These are phyloP conservation scores for Cardamine resedifolia DNA, from an alignment of 345 rosid genomes.

Conservation along the genomic window DNA sequence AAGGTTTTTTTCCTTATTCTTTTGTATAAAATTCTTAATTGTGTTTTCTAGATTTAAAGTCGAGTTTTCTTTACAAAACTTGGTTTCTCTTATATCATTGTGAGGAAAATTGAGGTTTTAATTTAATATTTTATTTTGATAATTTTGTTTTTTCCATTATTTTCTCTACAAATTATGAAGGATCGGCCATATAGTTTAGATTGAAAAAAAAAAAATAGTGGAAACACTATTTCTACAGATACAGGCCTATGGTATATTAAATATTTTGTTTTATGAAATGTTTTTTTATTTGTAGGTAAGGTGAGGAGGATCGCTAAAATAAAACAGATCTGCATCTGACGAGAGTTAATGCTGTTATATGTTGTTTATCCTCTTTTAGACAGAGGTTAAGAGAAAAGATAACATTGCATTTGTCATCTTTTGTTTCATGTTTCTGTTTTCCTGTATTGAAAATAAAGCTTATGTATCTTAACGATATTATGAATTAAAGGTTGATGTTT, in stretches of 20 bases:
- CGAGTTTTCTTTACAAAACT: neutral
- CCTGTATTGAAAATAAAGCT: slow-evolving; percentile 8
- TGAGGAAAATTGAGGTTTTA: no score
- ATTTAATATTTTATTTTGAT: no score
- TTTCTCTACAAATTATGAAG: neutral
- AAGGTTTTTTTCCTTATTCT: neutral
- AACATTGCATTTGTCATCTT: neutral
- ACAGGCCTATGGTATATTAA: neutral
- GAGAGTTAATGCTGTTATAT: neutral
- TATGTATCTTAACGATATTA: slow-evolving; percentile 8
- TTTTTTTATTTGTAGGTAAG: slow-evolving; percentile 2
- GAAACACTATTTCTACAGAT: neutral
- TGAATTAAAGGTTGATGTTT: neutral
- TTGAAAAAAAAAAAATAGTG: neutral
- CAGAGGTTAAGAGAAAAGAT: neutral
- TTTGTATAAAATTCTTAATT: no score
- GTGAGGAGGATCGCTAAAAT: neutral
- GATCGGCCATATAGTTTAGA: neutral
- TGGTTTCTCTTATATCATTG: neutral
- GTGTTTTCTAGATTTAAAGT: neutral
- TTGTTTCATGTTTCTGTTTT: slow-evolving; percentile 15
- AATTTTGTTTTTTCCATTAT: neutral
- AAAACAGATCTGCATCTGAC: slow-evolving; percentile 23
- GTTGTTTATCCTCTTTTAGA: neutral
- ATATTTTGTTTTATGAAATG: neutral